phyloP scores from a whole-genome alignment of 345 rosid species.

The Dovyalis caffra region DNA sequence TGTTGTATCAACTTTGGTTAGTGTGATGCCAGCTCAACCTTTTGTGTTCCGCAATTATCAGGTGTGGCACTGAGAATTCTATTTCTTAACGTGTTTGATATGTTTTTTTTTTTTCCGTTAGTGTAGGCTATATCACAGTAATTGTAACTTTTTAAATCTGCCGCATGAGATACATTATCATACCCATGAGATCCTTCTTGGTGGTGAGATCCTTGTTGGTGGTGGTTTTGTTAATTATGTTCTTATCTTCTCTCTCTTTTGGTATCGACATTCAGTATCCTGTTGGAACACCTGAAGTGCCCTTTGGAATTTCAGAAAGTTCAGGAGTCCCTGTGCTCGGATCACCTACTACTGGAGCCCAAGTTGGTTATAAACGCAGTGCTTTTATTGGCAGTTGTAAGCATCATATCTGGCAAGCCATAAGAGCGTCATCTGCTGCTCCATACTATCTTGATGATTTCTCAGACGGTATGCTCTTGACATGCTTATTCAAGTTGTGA shows the following conservation, averaged over 20 bases:
- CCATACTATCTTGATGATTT: constrained; percentile 99
- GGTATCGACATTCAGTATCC: constrained; percentile 61
- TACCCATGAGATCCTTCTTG: constrained; percentile 1
- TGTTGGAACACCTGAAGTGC: constrained; percentile 87
- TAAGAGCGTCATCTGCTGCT: constrained; percentile 98
- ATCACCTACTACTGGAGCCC: constrained; percentile 68
- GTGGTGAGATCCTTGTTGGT: not conserved
- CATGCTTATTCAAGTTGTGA: not conserved
- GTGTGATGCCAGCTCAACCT: constrained; percentile 93
- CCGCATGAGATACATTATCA: not conserved
- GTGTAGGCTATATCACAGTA: not conserved
- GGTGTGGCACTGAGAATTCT: constrained; percentile 39
- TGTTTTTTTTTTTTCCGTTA: not conserved
- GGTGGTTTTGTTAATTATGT: not conserved
- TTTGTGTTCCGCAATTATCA: constrained; percentile 95
- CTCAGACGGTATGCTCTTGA: constrained; percentile 63
- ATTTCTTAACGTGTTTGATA: not conserved
- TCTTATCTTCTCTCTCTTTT: constrained; percentile 7
- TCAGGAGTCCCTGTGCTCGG: constrained; percentile 60
- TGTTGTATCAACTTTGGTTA: constrained; percentile 90
- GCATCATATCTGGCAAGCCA: constrained; percentile 97
- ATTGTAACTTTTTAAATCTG: constrained; percentile 2
- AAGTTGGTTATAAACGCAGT: constrained; percentile 81
- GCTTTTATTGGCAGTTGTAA: constrained; percentile 97
- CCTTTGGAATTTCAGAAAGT: constrained; percentile 71